Conservation (phyloP, 257 asterid genomes). For the Nicotiana paniculata region DNA sequence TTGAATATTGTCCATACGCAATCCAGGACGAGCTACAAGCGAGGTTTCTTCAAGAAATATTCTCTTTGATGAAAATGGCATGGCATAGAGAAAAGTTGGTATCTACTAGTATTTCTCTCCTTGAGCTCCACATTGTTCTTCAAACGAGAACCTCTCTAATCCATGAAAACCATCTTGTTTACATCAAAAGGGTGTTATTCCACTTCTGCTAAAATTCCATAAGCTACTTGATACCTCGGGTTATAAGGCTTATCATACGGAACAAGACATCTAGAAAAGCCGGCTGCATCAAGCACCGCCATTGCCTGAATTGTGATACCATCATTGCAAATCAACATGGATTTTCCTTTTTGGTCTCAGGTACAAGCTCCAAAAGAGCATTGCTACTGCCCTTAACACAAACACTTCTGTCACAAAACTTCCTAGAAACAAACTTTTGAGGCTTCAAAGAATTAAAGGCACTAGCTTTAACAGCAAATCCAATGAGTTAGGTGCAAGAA, state of each 20-base stretch:
- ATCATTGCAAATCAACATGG: constrained; percentile 75
- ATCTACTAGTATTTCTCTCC: constrained; percentile 46
- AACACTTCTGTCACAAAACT: constrained; percentile 18
- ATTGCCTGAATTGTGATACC: constrained; percentile 81
- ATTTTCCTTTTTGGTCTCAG: constrained; percentile 80
- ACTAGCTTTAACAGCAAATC: constrained; percentile 45
- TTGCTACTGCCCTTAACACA: constrained; percentile 44
- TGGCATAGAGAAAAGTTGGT: constrained; percentile 88
- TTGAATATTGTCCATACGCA: constrained; percentile 73
- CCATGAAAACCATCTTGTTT: constrained; percentile 98
- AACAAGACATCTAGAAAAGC: constrained; percentile 77
- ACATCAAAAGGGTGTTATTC: constrained; percentile 81
- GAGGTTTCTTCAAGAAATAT: constrained; percentile 95
- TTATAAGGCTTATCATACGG: constrained; percentile 89
- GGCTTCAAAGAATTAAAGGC: constrained; percentile 40
- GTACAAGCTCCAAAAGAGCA: constrained; percentile 76
- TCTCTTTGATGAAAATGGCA: constrained; percentile 77
- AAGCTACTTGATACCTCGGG: constrained; percentile 96
- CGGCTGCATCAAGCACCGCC: constrained; percentile 94
- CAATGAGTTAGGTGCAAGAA: constrained; percentile 57
- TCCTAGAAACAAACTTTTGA: constrained; percentile 38
- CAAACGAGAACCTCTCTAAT: constrained; percentile 90
- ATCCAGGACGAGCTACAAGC: constrained; percentile 93
- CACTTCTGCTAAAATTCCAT: constrained; percentile 91
- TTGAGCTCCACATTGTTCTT: constrained; percentile 39